Evolutionary conservation across 1,139 yeast genomes (phyloP).

Genomic region (Schizosaccharomyces versatilis): DNA sequence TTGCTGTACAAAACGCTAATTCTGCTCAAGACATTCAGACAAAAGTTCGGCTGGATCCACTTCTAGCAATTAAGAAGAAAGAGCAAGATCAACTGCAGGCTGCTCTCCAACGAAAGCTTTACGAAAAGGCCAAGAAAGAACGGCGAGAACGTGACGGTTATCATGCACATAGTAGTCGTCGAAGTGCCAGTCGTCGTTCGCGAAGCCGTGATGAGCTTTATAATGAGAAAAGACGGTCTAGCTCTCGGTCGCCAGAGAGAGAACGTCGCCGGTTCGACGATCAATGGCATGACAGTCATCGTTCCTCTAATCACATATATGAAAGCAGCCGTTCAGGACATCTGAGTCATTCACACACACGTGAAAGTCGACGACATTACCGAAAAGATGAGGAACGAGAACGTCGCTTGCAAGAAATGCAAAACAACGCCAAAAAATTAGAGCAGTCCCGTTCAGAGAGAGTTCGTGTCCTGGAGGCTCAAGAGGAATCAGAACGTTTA

Average conservation of each 20-base stretch:
- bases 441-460: background rate
- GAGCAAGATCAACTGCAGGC: conserved; percentile 18
- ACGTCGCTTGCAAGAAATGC: conserved; percentile 1
- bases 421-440: background rate
- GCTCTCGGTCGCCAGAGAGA: background rate
- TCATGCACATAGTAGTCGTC: background rate
- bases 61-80: conserved; percentile 27
- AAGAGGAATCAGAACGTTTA: background rate
- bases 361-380: background rate
- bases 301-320: background rate
- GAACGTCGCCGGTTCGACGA: background rate
- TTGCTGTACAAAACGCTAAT: conserved; percentile 8
- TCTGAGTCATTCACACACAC: background rate
- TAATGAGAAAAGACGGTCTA: background rate
- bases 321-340: background rate
- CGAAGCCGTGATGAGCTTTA: background rate
- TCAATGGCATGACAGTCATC: background rate
- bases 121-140: conserved; percentile 10
- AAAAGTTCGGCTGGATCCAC: conserved; percentile 31
- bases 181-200: conserved; percentile 1
- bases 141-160: background rate
- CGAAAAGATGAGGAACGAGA: background rate
- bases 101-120: conserved; percentile 11
- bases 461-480: background rate
- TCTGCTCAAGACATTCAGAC: conserved; percentile 15